Base-by-base conservation (phyloP, 1,139 yeast genomes). In the Lodderomyces margitis region DNA sequence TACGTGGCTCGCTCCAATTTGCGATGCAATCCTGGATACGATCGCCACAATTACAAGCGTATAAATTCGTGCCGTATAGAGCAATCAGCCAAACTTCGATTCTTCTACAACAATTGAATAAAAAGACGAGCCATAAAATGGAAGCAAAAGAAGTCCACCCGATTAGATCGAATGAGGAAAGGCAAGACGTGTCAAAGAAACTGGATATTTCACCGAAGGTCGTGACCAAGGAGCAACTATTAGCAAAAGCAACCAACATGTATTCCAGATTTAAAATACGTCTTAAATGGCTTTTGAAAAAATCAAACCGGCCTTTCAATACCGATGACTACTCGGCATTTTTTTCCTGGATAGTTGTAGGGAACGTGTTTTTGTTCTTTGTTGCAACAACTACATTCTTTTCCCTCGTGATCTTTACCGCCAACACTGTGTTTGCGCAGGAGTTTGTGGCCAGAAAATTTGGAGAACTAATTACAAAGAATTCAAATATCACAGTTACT, bases 301-400 rank as follows among this genome's bases (percentile, higher is more conserved):
- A 59, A 39, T 68, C 74, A 14, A 68, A 70, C 43, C 58, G 75
- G 17, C 96, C 96, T 1, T 85, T 86, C 62, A 88, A 85, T 55
- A 80, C 87, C 19, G 98, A 91, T 61, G 97, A 91, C 54, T 78
- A 88, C 45, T 78, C 91, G 30, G 98, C 98, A 3, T 71, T 92
- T 47, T 80, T 91, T 49, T 87, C 96, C 6, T 89, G 98, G 96
- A 66, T 92, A 23, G 76, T 92, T 32, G 83, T 92, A 55, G 94
- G 96, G 4, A 91, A 92, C 56, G 83, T 85, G 3, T 62, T 88
- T 10, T 69, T 94, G 62, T 75, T 92, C 45, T 67, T 88, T 31
- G 66, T 89, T 21, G 96, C 91, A 12, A 91, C 98, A 8, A 92
- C 98, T 2, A 87, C 97, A 0, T 91, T 91, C 59, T 68, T 87